Percentiles rank a stretch among this genome's conserved stretches.
Conservation (phyloP, 2,329 filamentous ascomycete genomes). For the Torrubiella hemipterigena region DNA sequence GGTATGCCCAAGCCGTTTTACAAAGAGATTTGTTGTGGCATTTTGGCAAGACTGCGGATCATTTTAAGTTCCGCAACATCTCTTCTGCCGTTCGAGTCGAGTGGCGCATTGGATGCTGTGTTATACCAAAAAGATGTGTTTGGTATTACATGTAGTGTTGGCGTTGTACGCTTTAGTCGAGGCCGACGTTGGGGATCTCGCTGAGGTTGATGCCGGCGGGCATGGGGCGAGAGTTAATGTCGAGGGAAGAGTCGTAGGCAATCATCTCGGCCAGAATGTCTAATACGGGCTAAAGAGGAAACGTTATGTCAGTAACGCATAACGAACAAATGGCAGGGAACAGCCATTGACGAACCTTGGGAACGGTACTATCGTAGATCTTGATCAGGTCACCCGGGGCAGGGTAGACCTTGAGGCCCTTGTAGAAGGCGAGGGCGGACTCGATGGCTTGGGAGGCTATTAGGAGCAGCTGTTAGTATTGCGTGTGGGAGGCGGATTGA, state of each 20-base stretch:
- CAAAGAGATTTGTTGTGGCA: not conserved
- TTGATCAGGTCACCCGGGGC: slow-evolving; percentile 83
- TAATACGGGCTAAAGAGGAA: slow-evolving; percentile 66
- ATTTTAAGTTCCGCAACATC: slow-evolving; percentile 3
- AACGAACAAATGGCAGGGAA: too few species aligned
- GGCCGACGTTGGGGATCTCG: slow-evolving; percentile 38
- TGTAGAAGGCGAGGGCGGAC: slow-evolving; percentile 92
- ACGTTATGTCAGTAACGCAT: too few species aligned
- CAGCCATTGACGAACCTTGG: slow-evolving; percentile 52
- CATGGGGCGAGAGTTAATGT: slow-evolving; percentile 35
- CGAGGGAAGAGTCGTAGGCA: slow-evolving; percentile 68
- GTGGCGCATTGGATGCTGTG: not conserved
- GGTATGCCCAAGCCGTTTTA: too few species aligned
- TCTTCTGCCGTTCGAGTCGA: not conserved
- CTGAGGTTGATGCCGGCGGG: slow-evolving; percentile 27
- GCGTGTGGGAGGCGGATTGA: not conserved
- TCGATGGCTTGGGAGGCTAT: slow-evolving; percentile 60
- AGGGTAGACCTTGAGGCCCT: slow-evolving; percentile 96
- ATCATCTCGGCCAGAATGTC: slow-evolving; percentile 98
- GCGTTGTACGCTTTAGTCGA: slow-evolving; percentile 32
- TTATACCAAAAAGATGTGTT: slow-evolving; percentile 3
- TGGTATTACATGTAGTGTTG: not conserved
- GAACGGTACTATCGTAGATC: slow-evolving; percentile 97
- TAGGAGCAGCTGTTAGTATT: slow-evolving; percentile 2
- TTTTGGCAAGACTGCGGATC: not conserved